Percentiles rank a stretch among this genome's conserved stretches.
Conservation (phyloP, 371 early-diverging fungal species). For the Circinella umbellata region DNA sequence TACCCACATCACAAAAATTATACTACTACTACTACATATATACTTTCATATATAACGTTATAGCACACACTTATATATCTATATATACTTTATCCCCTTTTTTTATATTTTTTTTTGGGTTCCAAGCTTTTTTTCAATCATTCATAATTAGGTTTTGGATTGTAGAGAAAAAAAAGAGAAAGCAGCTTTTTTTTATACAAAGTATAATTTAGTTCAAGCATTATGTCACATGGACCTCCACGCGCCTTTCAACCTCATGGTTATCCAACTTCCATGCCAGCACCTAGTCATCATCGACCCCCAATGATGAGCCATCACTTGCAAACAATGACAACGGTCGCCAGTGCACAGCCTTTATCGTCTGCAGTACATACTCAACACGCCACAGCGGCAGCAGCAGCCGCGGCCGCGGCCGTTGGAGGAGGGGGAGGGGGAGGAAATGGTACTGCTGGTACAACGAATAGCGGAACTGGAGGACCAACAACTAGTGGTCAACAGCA, state of each 20-base stretch:
- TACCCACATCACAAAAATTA: too few relatives aligned
- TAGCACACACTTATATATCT: too few relatives aligned
- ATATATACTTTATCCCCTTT: too few relatives aligned
- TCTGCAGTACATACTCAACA: constrained; percentile 1
- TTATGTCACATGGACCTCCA: constrained; percentile 17
- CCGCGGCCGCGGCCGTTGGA: constrained; percentile 1
- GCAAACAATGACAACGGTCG: constrained; percentile 12
- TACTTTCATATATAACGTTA: too few relatives aligned
- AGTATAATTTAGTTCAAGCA: not conserved
- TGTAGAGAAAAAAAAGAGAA: not conserved
- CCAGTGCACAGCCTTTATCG: constrained; percentile 12
- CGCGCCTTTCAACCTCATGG: constrained; percentile 13
- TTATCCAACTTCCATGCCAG: constrained; percentile 8
- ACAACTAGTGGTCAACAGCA: not conserved
- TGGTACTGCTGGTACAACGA: not conserved
- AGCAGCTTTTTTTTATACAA: not conserved
- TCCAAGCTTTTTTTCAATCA: too few relatives aligned
- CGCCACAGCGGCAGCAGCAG: constrained; percentile 13
- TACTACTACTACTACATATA: too few relatives aligned
- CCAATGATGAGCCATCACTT: constrained; percentile 7
- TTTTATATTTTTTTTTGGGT: too few relatives aligned
- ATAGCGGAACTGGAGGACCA: constrained; percentile 6
- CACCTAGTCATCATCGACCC: constrained; percentile 9
- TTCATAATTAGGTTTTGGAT: too few relatives aligned
- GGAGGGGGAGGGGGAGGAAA: not conserved